Base-by-base conservation (phyloP, 1,139 yeast species). In the Lodderomyces oxycetoniae region DNA sequence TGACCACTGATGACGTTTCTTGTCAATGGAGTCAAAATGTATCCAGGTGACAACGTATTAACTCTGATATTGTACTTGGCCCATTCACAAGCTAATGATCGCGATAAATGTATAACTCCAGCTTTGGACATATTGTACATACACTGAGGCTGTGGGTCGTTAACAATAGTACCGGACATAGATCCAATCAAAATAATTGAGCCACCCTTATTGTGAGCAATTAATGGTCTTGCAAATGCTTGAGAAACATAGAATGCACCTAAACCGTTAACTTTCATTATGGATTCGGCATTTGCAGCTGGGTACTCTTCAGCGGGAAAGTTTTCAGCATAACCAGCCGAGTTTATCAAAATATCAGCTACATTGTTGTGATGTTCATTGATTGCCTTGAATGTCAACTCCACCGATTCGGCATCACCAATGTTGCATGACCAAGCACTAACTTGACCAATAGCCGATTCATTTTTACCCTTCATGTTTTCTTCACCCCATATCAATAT, bases 261-360 rank as follows among this genome's bases (percentile, higher is more conserved):
- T 57, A 81, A 64, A 17, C 83, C 72, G 57, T 84, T 83, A 39
- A 83, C 93, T 51, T 79, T 74, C 60, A 81, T 68, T 41, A 84
- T 62, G 22, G 73, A 71, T 49, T 80, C 86, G 35, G 88, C 85
- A 49, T 79, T 79, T 35, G 59, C 53, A 25, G 86, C 74, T 13
- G 91, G 89, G 59, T 83, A 84, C 34, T 81, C 85, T 49, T 79
- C 76, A 19, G 93, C 93, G 3, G 86, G 74, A 59, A 70, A 75
- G 62, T 80, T 82, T 55, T 82, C 88, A 54, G 87, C 79, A 64
- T 79, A 84, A n/a, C 94, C 93, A 9, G 94, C 93, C 33, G 87
- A 71, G 62, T 84, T 83, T 42, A 84, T 71, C 48, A 84, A 69
- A 42, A 82, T 63, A 48, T 79, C 76, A 26, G 87, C 77, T 32